These are phyloP conservation scores for Papiliotrema flavescens DNA, from an alignment of 1,284 basidiomycete species.

Conservation along the genomic window DNA sequence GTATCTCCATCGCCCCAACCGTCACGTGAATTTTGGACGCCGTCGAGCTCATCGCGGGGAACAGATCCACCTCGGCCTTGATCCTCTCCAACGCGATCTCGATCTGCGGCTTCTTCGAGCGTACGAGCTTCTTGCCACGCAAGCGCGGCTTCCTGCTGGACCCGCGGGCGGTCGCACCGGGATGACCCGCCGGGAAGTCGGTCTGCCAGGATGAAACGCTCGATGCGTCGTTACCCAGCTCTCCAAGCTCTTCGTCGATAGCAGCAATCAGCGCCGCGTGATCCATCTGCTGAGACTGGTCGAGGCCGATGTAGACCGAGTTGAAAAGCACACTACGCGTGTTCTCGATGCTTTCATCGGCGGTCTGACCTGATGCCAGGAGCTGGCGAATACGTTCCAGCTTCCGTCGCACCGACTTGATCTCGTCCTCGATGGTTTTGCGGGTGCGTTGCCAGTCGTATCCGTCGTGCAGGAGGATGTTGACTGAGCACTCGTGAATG, in stretches of 20 bases:
- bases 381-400: constrained; percentile 90
- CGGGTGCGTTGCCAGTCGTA: constrained; percentile 91
- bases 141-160: constrained; percentile 43
- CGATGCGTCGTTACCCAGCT: constrained; percentile 63
- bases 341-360: constrained; percentile 72
- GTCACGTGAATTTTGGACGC: constrained; percentile 65
- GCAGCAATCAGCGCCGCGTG: constrained; percentile 74
- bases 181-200: constrained; percentile 43
- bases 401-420: constrained; percentile 78
- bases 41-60: constrained; percentile 56
- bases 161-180: constrained; percentile 5
- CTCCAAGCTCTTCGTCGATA: constrained; percentile 79
- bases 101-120: constrained; percentile 75
- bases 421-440: constrained; percentile 78
- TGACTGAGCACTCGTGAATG: constrained; percentile 61
- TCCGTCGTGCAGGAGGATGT: constrained; percentile 76
- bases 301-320: constrained; percentile 84
- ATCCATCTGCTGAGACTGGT: constrained; percentile 64
- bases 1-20: constrained; percentile 73
- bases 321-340: constrained; percentile 72
- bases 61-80: constrained; percentile 64
- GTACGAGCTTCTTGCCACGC: constrained; percentile 54
- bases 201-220: constrained; percentile 85
- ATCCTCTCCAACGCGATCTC: constrained; percentile 74
- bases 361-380: constrained; percentile 84